Evolutionary conservation across 768 basidiomycete species (phyloP), one percentile per base, ranked within the genome.

Genomic region (Kwoniella shandongensis): DNA sequence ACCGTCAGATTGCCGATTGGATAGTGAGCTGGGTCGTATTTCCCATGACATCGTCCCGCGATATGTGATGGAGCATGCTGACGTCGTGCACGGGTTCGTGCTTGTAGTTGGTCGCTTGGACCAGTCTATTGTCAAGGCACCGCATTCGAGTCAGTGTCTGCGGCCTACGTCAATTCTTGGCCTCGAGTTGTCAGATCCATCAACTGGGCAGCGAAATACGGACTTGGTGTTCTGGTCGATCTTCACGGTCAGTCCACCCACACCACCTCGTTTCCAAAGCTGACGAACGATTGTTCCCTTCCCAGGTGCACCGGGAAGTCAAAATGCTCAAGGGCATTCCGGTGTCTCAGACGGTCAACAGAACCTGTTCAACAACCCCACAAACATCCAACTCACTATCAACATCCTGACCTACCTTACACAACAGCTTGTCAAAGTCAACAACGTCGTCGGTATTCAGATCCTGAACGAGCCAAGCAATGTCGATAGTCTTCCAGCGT

Each of bases 351-450:
- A 61, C 51, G 70, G 65, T 38, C 64, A 70, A 36, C 72, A 74
- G 47, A 75, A 76, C 50, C 59, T 82, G 17, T 81, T 81, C 65
- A 72, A 66, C 63, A 67, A 70, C 44, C 57, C 73, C 7, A 59
- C 63, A 35, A 77, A 80, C 58, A 67, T 71, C 51, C 65, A 80
- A 58, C 76, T 79, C 52, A 81, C 81, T 0, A 71, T 81, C 29
- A 65, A 72, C 30, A 74, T 78, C 5, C 65, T 81, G 77, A 83
- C 77, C 38, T 79, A 74, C 62, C 66, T 73, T 23, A 72, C 70
- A 3, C 57, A 69, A 38, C 71, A 74, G 41, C 56, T 76, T 27
- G 70, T 67, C 30, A 68, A 72, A n/a, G 72, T 71, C 23, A 71
- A 67, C 44, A 74, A 76, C 48, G 62, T 76, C 13, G 71, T 76